phyloP scores from a whole-genome alignment of 164 flowering plant genomes.

The Magnolia kwangsiensis region DNA sequence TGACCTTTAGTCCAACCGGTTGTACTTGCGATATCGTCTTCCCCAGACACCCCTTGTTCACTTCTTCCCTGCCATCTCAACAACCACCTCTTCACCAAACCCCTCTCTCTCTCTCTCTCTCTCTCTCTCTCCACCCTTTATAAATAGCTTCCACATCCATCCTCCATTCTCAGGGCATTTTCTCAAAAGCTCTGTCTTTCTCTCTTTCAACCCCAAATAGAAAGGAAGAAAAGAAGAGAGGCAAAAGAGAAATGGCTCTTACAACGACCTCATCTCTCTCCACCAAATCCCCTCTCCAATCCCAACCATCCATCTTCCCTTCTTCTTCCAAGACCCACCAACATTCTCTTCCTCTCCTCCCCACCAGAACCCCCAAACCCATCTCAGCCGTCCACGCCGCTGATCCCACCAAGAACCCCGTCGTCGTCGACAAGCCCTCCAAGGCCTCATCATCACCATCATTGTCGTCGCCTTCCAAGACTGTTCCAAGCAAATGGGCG shows the following conservation, averaged over 20 bases:
- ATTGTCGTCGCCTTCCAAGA: background rate
- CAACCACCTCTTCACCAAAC: background rate
- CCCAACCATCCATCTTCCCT: conserved; percentile 15
- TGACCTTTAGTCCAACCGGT: no score
- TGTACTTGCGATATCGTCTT: background rate
- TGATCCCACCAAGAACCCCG: conserved; percentile 39
- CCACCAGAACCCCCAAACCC: conserved; percentile 23
- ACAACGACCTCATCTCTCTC: conserved; percentile 17
- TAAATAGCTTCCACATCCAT: background rate
- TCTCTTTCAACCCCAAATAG: background rate
- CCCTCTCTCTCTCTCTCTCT: background rate
- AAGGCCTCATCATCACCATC: conserved; percentile 13
- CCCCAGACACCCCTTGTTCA: background rate
- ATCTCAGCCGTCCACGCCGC: conserved; percentile 64
- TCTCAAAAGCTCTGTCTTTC: background rate
- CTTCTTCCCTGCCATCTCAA: background rate
- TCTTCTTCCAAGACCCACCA: conserved; percentile 22
- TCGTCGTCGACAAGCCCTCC: conserved; percentile 19
- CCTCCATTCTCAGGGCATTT: background rate
- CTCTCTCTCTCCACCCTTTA: background rate
- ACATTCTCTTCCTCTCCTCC: conserved; percentile 12
- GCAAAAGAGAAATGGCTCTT: background rate
- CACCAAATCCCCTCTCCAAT: conserved; percentile 15
- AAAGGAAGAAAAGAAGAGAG: background rate
- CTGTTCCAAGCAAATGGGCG: conserved; percentile 42